A percentile compares a stretch with the other conserved stretches of the same genome.
phyloP scores from a whole-genome alignment of 106 monocot species.

The Acorus calamus region DNA sequence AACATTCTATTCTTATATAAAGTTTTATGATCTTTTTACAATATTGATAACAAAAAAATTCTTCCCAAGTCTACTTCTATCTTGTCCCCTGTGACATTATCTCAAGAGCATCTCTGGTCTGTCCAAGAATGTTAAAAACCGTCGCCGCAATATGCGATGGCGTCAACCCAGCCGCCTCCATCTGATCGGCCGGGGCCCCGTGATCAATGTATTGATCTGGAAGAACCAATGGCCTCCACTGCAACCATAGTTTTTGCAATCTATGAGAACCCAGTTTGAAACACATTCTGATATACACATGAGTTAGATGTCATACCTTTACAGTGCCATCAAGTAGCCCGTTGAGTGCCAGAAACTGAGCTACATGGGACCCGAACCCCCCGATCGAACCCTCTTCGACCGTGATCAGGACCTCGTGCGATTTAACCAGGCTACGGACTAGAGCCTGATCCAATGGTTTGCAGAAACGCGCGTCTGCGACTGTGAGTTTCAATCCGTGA shows the following conservation, averaged over 20 bases:
- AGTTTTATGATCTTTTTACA: too few relatives aligned
- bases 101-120: slow-evolving; percentile 80
- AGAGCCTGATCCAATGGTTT: slow-evolving; percentile 76
- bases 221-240: slow-evolving; percentile 97
- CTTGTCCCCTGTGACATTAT: slow-evolving; percentile 46
- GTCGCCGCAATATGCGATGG: slow-evolving; percentile 82
- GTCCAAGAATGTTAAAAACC: slow-evolving; percentile 77
- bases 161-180: slow-evolving; percentile 74
- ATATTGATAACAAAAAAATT: too few relatives aligned
- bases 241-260: slow-evolving; percentile 4
- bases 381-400: slow-evolving; percentile 92
- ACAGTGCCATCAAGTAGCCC: slow-evolving; percentile 72
- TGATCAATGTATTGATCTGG: slow-evolving; percentile 91
- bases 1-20: too few relatives aligned
- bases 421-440: slow-evolving; percentile 56
- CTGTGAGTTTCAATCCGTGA: slow-evolving; percentile 60
- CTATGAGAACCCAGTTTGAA: background rate
- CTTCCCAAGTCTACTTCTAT: too few relatives aligned
- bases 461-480: slow-evolving; percentile 90
- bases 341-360: slow-evolving; percentile 85
- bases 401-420: slow-evolving; percentile 73
- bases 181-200: slow-evolving; percentile 73
- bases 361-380: slow-evolving; percentile 89
- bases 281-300: background rate
- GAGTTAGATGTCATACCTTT: slow-evolving; percentile 36